Evolutionary conservation across 495 filamentous ascomycete genomes (phyloP).

Genomic region (Xylaria nigripes): DNA sequence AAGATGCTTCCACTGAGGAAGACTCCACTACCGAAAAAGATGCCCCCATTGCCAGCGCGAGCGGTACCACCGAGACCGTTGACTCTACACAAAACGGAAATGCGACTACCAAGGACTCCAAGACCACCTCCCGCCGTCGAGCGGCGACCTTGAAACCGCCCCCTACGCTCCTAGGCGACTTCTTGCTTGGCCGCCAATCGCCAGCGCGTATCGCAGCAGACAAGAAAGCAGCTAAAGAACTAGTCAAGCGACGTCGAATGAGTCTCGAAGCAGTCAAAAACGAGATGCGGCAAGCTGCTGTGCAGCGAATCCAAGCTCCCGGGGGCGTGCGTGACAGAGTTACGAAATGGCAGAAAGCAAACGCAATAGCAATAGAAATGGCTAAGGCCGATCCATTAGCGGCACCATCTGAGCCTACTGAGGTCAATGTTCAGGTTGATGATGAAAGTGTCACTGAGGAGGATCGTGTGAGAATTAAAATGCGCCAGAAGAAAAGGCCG

Average conservation of each 20-base stretch:
- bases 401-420: slow-evolving; percentile 36
- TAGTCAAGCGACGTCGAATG: slow-evolving; percentile 34
- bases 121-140: slow-evolving; percentile 25
- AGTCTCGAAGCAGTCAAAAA: slow-evolving; percentile 39
- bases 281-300: slow-evolving; percentile 42
- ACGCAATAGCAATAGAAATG: slow-evolving; percentile 47
- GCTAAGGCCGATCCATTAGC: slow-evolving; percentile 33
- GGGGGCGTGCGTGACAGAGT: slow-evolving; percentile 57
- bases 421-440: slow-evolving; percentile 35
- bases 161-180: slow-evolving; percentile 45
- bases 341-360: slow-evolving; percentile 69
- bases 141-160: slow-evolving; percentile 18
- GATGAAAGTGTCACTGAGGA: slow-evolving; percentile 43
- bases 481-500: slow-evolving; percentile 33
- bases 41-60: slow-evolving; percentile 10
- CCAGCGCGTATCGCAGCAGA: slow-evolving; percentile 36
- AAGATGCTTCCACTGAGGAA: background rate
- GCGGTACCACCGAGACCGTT: slow-evolving; percentile 5
- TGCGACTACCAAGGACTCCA: slow-evolving; percentile 35
- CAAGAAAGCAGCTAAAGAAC: slow-evolving; percentile 24
- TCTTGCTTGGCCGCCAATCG: slow-evolving; percentile 45
- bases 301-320: slow-evolving; percentile 41
- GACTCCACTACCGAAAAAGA: background rate
- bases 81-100: slow-evolving; percentile 11
- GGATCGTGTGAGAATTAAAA: slow-evolving; percentile 41